These are phyloP conservation scores for Capsella bursapastoris DNA, from an alignment of 345 rosid genomes.

Conservation along the genomic window DNA sequence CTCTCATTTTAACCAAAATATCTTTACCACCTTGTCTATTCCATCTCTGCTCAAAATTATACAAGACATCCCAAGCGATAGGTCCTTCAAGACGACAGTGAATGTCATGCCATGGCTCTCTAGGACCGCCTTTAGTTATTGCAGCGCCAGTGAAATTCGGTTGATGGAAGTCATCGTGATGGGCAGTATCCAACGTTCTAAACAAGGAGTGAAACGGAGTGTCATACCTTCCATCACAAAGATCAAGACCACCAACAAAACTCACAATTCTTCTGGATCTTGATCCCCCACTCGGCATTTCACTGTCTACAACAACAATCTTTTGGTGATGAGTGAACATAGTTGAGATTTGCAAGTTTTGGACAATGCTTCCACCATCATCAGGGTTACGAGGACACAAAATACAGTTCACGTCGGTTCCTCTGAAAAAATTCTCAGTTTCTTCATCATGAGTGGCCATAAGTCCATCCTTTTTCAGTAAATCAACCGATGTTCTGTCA, in stretches of 20 bases:
- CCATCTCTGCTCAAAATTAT: conserved; percentile 97
- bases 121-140: conserved; percentile 95
- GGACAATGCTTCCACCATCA: conserved; percentile 95
- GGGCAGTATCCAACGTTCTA: conserved; percentile 91
- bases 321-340: conserved; percentile 99
- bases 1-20: conserved; percentile 76
- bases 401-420: conserved; percentile 81
- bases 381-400: conserved; percentile 97
- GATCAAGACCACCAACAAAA: conserved; percentile 96
- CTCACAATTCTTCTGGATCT: conserved; percentile 83
- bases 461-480: conserved; percentile 85
- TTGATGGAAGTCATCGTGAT: conserved; percentile 98
- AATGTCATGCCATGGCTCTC: conserved; percentile 99
- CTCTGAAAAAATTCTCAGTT: conserved; percentile 68
- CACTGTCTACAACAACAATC: conserved; percentile 88
- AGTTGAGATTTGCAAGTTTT: conserved; percentile 81
- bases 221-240: conserved; percentile 97
- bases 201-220: conserved; percentile 92
- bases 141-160: conserved; percentile 83
- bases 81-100: conserved; percentile 98
- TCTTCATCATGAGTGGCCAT: conserved; percentile 99
- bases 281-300: conserved; percentile 66
- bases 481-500: conserved; percentile 91
- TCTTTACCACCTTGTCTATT: conserved; percentile 92
- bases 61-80: conserved; percentile 95